These are phyloP conservation scores for Kodamaea sp. DNA, from an alignment of 1,139 yeast species.

Conservation along the genomic window DNA sequence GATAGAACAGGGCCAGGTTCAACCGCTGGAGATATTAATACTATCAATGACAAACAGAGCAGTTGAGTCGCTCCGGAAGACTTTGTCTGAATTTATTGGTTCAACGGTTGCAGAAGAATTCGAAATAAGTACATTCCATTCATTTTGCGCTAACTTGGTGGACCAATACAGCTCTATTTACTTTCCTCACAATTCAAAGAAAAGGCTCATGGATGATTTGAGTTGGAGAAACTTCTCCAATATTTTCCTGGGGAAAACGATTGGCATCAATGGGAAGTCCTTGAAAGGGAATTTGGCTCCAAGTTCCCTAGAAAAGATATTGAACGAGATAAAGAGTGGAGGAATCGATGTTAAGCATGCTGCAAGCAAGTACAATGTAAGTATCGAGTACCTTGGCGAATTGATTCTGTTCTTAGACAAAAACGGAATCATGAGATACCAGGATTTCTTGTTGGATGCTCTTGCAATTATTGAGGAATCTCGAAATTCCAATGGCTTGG, in stretches of 20 bases:
- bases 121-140: slow-evolving; percentile 62
- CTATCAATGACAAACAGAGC: slow-evolving; percentile 73
- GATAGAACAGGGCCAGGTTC: slow-evolving; percentile 35
- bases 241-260: slow-evolving; percentile 31
- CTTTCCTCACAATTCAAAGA: slow-evolving; percentile 22
- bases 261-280: slow-evolving; percentile 23
- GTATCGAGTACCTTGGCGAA: slow-evolving; percentile 19
- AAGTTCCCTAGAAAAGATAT: slow-evolving; percentile 30
- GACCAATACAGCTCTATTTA: slow-evolving; percentile 35
- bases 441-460: slow-evolving; percentile 37
- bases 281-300: slow-evolving; percentile 29
- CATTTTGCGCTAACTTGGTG: slow-evolving; percentile 53
- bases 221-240: slow-evolving; percentile 50
- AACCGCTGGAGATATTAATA: slow-evolving; percentile 59
- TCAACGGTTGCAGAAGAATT: slow-evolving; percentile 31
- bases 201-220: slow-evolving; percentile 49
- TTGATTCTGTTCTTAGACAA: slow-evolving; percentile 19
- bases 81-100: slow-evolving; percentile 38
- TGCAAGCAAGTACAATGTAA: slow-evolving; percentile 24
- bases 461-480: slow-evolving; percentile 25
- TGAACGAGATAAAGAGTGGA: slow-evolving; percentile 35
- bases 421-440: slow-evolving; percentile 39
- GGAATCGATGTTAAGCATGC: slow-evolving; percentile 25
- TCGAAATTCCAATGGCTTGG: slow-evolving; percentile 1
- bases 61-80: slow-evolving; percentile 50